Conservation (phyloP, 2,329 filamentous ascomycete genomes). For the Spiromastix sp. region DNA sequence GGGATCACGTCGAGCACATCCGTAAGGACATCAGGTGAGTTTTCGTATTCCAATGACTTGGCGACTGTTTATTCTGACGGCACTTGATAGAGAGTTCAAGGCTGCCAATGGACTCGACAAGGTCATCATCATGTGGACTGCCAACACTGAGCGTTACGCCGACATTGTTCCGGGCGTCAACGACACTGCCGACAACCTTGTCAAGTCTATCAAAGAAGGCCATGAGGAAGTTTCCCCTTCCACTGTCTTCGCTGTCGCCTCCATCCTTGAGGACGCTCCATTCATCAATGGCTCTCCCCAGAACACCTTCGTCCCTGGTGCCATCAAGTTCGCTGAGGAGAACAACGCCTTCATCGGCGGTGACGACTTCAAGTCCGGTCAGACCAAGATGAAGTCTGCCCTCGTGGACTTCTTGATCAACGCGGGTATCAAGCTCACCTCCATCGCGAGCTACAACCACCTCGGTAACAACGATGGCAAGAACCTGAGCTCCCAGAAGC, state of each 20-base stretch:
- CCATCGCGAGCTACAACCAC: constrained; percentile 98
- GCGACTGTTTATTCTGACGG: neutral
- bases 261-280: constrained; percentile 75
- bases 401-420: constrained; percentile 98
- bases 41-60: constrained; percentile 1
- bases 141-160: constrained; percentile 95
- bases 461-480: constrained; percentile 99
- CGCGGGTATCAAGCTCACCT: constrained; percentile 96
- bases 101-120: constrained; percentile 74
- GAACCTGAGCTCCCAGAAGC: constrained; percentile 93
- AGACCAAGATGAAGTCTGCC: constrained; percentile 99
- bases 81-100: constrained; percentile 67
- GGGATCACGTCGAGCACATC: constrained; percentile 83
- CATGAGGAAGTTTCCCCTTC: constrained; percentile 91
- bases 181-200: constrained; percentile 88
- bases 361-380: constrained; percentile 98
- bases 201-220: constrained; percentile 75
- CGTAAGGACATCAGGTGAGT: constrained; percentile 77
- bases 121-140: constrained; percentile 96
- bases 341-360: constrained; percentile 87
- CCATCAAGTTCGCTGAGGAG: constrained; percentile 77
- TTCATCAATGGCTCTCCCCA: constrained; percentile 99
- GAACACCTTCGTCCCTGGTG: constrained; percentile 96
- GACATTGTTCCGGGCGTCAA: constrained; percentile 83
- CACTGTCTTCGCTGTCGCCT: constrained; percentile 90